phyloP scores from a whole-genome alignment of 768 basidiomycete species.

The Lactarius psammicola region DNA sequence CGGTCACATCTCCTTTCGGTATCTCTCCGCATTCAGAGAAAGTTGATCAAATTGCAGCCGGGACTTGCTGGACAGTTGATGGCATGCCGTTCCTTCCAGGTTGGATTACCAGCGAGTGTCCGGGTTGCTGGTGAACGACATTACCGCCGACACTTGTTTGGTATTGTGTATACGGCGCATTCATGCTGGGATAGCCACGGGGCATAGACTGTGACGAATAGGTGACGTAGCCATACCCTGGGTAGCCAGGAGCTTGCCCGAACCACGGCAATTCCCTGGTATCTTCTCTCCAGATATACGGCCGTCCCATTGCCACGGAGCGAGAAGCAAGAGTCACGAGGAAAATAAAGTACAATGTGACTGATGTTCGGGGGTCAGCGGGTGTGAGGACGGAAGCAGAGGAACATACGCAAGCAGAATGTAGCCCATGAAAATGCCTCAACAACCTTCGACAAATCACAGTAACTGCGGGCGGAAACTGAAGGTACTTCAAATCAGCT shows the following conservation, averaged over 20 bases:
- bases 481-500: neutral
- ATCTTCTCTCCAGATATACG: slow-evolving; percentile 28
- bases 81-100: slow-evolving; percentile 22
- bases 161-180: slow-evolving; percentile 11
- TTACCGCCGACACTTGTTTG: slow-evolving; percentile 8
- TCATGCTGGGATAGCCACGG: slow-evolving; percentile 11
- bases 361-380: slow-evolving; percentile 7
- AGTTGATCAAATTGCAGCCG: neutral
- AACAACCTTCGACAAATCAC: slow-evolving; percentile 28
- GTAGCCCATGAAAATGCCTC: slow-evolving; percentile 29
- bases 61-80: slow-evolving; percentile 13
- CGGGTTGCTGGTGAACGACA: slow-evolving; percentile 23
- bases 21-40: neutral
- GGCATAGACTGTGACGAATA: slow-evolving; percentile 18
- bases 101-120: slow-evolving; percentile 22
- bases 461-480: slow-evolving; percentile 30
- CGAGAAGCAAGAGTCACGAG: slow-evolving; percentile 19
- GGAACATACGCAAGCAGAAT: slow-evolving; percentile 22
- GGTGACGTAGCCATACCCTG: slow-evolving; percentile 14
- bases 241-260: slow-evolving; percentile 28
- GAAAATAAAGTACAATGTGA: slow-evolving; percentile 27
- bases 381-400: slow-evolving; percentile 1
- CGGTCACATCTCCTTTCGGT: neutral
- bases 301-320: slow-evolving; percentile 24
- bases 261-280: slow-evolving; percentile 28